phyloP scores from a whole-genome alignment of 768 basidiomycete genomes.

The Myochromella boudieri region DNA sequence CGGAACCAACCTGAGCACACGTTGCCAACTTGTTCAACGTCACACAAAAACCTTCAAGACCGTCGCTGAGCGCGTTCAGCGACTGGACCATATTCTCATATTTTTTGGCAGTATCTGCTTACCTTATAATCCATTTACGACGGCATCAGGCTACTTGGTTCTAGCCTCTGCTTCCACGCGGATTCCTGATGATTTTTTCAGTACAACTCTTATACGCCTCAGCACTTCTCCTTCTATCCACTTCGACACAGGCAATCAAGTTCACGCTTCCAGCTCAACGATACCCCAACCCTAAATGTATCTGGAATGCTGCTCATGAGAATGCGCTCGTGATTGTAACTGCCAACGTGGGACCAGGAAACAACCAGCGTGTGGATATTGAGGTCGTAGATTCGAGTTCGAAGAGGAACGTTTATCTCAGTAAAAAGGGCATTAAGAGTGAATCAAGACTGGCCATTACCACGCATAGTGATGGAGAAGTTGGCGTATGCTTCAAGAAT shows the following conservation, averaged over 20 bases:
- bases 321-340: slow-evolving; percentile 94
- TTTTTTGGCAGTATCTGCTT: slow-evolving; percentile 3
- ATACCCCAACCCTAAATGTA: slow-evolving; percentile 80
- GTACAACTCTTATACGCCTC: slow-evolving; percentile 28
- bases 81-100: background rate
- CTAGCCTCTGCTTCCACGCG: background rate
- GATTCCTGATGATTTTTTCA: slow-evolving; percentile 17
- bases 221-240: slow-evolving; percentile 27
- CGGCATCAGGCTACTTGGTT: background rate
- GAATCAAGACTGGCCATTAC: slow-evolving; percentile 95
- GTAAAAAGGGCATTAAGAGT: slow-evolving; percentile 82
- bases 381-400: slow-evolving; percentile 90
- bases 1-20: too few relatives aligned
- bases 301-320: slow-evolving; percentile 91
- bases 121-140: background rate
- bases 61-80: slow-evolving; percentile 3
- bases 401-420: slow-evolving; percentile 85
- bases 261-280: slow-evolving; percentile 73
- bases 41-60: too few relatives aligned
- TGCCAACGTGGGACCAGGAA: slow-evolving; percentile 81
- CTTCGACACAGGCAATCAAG: slow-evolving; percentile 66
- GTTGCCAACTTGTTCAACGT: too few relatives aligned
- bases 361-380: slow-evolving; percentile 83
- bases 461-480: slow-evolving; percentile 88
- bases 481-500: slow-evolving; percentile 95